phyloP scores from a whole-genome alignment of 768 basidiomycete genomes.

The Rhodotorula toruloides region DNA sequence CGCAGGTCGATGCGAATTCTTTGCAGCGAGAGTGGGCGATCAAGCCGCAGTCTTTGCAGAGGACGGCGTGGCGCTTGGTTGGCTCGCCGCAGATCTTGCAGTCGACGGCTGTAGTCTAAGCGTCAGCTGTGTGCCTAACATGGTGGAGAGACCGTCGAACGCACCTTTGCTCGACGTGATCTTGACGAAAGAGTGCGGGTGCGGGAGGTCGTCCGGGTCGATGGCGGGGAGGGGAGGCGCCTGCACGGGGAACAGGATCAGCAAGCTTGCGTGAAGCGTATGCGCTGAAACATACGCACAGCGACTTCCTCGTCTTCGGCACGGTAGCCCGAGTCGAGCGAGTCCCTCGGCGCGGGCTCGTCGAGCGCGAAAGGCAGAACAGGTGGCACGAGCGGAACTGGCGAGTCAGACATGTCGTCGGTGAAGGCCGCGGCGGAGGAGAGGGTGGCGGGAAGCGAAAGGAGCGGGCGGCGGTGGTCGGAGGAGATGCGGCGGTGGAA shows the following conservation, averaged over 20 bases:
- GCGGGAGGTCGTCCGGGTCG: background rate
- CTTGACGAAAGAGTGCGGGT: background rate
- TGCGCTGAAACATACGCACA: background rate
- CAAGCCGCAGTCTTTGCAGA: slow-evolving; percentile 84
- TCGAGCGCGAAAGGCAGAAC: background rate
- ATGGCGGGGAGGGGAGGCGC: background rate
- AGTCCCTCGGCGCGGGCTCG: background rate
- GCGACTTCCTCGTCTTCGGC: background rate
- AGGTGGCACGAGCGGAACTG: slow-evolving; percentile 1
- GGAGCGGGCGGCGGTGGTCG: slow-evolving; percentile 55
- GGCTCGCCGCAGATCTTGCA: slow-evolving; percentile 75
- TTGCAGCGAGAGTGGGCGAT: slow-evolving; percentile 59
- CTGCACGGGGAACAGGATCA: background rate
- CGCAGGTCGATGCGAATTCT: slow-evolving; percentile 36
- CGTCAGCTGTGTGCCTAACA: background rate
- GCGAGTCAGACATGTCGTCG: slow-evolving; percentile 7
- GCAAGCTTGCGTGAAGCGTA: background rate
- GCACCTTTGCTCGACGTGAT: background rate
- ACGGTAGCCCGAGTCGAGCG: slow-evolving; percentile 16
- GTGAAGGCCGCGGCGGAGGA: background rate
- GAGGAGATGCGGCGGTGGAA: slow-evolving; percentile 86
- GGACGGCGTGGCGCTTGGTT: slow-evolving; percentile 78
- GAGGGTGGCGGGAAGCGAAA: slow-evolving; percentile 45
- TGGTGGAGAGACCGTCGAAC: background rate
- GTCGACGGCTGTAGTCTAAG: slow-evolving; percentile 60